These are phyloP conservation scores for Myrica gale DNA, from an alignment of 306 rosid species.

Conservation along the genomic window DNA sequence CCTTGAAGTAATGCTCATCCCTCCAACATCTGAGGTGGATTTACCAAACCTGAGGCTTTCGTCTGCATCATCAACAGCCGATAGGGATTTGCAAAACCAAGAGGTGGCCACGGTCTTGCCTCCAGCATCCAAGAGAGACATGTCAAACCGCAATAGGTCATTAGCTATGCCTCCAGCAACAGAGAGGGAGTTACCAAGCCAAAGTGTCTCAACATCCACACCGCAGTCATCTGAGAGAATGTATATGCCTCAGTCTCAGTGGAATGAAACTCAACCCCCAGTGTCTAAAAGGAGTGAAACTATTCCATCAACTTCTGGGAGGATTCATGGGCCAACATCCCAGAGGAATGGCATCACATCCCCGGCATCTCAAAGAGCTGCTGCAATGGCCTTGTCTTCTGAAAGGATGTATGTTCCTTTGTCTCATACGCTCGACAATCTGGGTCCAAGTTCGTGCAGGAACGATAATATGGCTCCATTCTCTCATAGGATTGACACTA, in stretches of 20 bases:
- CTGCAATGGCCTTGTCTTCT: not conserved
- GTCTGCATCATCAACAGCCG: constrained; percentile 41
- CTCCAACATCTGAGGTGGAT: constrained; percentile 36
- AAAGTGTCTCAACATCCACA: constrained; percentile 29
- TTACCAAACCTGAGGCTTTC: constrained; percentile 35
- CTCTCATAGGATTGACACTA: constrained; percentile 25
- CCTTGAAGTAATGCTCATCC: constrained; percentile 24
- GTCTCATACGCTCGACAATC: constrained; percentile 10
- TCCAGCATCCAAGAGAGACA: constrained; percentile 36
- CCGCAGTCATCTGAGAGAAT: constrained; percentile 44
- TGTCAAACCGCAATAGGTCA: constrained; percentile 42
- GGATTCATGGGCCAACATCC: constrained; percentile 24
- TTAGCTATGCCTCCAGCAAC: constrained; percentile 36
- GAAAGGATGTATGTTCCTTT: not conserved
- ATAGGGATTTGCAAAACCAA: constrained; percentile 37
- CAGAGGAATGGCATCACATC: constrained; percentile 22
- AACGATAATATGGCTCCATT: constrained; percentile 19
- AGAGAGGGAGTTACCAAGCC: constrained; percentile 39
- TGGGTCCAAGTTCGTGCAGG: constrained; percentile 24
- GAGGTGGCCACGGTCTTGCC: constrained; percentile 37
- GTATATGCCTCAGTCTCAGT: constrained; percentile 37
- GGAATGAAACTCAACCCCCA: constrained; percentile 38
- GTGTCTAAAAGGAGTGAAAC: constrained; percentile 43
- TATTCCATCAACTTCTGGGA: constrained; percentile 35
- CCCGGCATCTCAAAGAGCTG: not conserved